A percentile compares a stretch with the other conserved stretches of the same genome.
Evolutionary conservation across 768 basidiomycete genomes (phyloP).

Genomic region (Lactarius hatsudake): DNA sequence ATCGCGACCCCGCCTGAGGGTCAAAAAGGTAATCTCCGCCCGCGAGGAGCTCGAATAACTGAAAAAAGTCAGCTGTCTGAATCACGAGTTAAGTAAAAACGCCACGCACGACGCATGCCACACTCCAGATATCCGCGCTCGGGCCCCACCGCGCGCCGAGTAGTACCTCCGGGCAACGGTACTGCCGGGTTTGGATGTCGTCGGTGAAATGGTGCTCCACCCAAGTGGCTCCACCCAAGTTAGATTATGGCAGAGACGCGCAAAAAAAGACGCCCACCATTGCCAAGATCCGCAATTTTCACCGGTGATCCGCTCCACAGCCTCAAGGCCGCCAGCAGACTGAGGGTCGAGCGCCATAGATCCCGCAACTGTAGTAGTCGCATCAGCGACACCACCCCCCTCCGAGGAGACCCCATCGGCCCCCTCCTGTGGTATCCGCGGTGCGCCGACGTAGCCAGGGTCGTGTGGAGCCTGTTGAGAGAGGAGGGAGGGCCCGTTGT

Average conservation of each 20-base stretch:
- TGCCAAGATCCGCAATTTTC: conserved; percentile 98
- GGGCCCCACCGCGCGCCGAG: conserved; percentile 94
- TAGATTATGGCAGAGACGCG: not conserved
- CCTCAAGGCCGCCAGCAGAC: conserved; percentile 32
- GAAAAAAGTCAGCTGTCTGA: not conserved
- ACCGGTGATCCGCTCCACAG: conserved; percentile 79
- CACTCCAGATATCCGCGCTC: conserved; percentile 95
- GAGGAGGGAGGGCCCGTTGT: conserved; percentile 61
- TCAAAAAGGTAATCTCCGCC: conserved; percentile 99
- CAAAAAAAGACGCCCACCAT: conserved; percentile 53
- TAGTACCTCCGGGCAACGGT: conserved; percentile 96
- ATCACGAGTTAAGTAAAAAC: conserved; percentile 1
- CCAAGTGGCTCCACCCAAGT: conserved; percentile 61
- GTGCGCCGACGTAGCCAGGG: conserved; percentile 18
- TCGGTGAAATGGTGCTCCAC: conserved; percentile 97
- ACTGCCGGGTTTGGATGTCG: conserved; percentile 97
- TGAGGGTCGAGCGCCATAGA: conserved; percentile 34
- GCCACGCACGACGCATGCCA: conserved; percentile 81
- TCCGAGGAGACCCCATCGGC: conserved; percentile 31
- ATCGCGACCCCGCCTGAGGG: conserved; percentile 90
- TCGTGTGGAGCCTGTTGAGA: conserved; percentile 60
- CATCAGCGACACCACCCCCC: conserved; percentile 16
- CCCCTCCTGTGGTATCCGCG: conserved; percentile 30
- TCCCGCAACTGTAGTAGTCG: conserved; percentile 27
- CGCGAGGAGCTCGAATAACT: conserved; percentile 94